phyloP scores from a whole-genome alignment of 1,284 basidiomycete species.

The Ceratobasidium sp. region DNA sequence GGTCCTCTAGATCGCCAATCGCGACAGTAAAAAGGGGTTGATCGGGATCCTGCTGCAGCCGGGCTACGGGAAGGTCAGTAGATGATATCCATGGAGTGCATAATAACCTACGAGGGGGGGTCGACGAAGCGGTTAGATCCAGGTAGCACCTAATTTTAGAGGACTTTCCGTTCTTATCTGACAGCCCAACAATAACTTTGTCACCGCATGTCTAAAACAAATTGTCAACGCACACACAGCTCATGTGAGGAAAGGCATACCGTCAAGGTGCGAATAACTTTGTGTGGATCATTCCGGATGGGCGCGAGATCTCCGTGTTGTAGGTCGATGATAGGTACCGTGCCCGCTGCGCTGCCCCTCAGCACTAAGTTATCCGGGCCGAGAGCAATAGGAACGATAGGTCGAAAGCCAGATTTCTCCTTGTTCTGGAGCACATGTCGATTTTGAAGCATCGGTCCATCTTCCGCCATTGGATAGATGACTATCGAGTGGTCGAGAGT shows the following conservation, averaged over 20 bases:
- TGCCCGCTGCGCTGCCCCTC: background rate
- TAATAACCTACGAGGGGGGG: background rate
- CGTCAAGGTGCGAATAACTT: background rate
- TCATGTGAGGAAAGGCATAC: background rate
- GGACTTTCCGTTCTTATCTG: background rate
- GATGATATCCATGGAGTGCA: background rate
- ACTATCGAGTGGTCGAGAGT: constrained; percentile 1
- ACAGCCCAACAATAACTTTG: background rate
- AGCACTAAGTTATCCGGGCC: background rate
- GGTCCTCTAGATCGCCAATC: background rate
- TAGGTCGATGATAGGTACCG: background rate
- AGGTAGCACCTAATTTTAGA: background rate
- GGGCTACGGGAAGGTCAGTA: background rate
- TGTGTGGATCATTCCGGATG: background rate
- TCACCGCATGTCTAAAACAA: background rate
- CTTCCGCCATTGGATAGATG: background rate
- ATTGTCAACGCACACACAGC: background rate
- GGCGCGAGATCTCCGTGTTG: background rate
- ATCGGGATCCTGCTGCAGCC: background rate
- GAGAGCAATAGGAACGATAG: background rate
- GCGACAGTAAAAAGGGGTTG: background rate
- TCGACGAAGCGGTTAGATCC: background rate
- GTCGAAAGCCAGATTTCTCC: background rate
- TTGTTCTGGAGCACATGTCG: background rate
- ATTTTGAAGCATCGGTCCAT: background rate